Evolutionary conservation across 495 filamentous ascomycete genomes (phyloP), one percentile per base, ranked within the genome.

Genomic region (Cercophora sp.): DNA sequence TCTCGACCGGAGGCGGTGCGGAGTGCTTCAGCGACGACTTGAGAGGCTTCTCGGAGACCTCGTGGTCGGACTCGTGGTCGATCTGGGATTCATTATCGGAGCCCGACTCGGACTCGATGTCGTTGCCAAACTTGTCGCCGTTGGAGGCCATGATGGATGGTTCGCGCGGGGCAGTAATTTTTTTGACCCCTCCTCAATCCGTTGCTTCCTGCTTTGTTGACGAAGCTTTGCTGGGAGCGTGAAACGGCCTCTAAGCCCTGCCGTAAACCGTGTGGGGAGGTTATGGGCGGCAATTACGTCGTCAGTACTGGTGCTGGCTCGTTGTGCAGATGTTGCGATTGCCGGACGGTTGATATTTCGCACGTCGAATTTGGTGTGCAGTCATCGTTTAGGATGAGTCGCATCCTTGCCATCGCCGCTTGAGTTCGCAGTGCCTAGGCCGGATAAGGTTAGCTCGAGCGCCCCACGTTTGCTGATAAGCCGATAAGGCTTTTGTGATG

Each of bases 21-120:
- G 65, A 58, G 54, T 76, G 80, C 68, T 80, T 80, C 58, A 78
- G 42, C 13, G 69, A 63, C 25, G 66, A 73, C 67, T 71, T 76
- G 53, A 65, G 59, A 24, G 63, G 67, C 58, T 71, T 71, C 58
- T 72, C 72, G 13, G 66, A 56, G n/a, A 57, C 24, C 51, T 75
- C 70, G 46, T 70, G 66, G 31, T 68, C 60, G 19, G 64, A 73
- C 39, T 71, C 64, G 23, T 65, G 57, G 9, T 73, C 67, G 46
- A 68, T 43, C 25, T 61, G 70, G 16, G 73, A 76, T 63, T 76
- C 73, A 58, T 70, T 68, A 48, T 65, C 71, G 5, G 70, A 74
- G 59, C 70, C 72, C 11, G 72, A 74, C 22, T 75, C 74, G 20
- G 73, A 74, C 54, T 74, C 70, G 54, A 73, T 59, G 54, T 76